These are phyloP conservation scores for Asterionellopsis glacialis DNA, from an alignment of 108 stramenopile genomes.

Conservation along the genomic window DNA sequence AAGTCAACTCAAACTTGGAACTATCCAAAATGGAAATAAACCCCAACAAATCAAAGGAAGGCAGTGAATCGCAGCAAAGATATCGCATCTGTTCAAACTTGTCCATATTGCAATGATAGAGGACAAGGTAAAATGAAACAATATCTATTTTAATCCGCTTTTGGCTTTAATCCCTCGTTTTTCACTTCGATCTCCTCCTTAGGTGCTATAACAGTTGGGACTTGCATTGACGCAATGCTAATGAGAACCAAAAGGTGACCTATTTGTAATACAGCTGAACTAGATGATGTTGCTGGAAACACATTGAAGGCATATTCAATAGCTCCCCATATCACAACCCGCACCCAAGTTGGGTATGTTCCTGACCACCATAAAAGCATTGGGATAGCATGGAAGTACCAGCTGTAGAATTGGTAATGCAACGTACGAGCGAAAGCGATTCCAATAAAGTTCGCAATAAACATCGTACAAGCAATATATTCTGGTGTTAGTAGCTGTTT, in stretches of 20 bases:
- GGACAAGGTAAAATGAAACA: too few relatives aligned
- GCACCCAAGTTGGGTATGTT: constrained; percentile 20
- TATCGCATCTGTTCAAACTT: too few relatives aligned
- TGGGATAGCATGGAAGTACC: constrained; percentile 90
- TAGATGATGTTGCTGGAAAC: constrained; percentile 85
- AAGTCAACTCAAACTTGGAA: too few relatives aligned
- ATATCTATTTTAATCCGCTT: too few relatives aligned
- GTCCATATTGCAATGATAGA: too few relatives aligned
- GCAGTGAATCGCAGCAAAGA: too few relatives aligned
- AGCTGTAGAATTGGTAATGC: constrained; percentile 97
- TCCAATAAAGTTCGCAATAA: constrained; percentile 93
- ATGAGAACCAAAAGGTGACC: constrained; percentile 38
- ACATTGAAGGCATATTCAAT: constrained; percentile 90
- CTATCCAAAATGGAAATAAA: too few relatives aligned
- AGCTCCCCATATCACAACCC: constrained; percentile 24
- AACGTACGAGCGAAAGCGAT: constrained; percentile 91
- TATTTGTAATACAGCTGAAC: constrained; percentile 77
- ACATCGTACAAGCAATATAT: constrained; percentile 72
- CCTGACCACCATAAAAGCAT: constrained; percentile 60
- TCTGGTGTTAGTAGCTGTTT: constrained; percentile 32
- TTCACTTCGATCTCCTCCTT: too few relatives aligned
- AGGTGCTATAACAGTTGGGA: not conserved
- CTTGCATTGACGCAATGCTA: not conserved
- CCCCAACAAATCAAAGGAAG: too few relatives aligned
- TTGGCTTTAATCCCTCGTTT: too few relatives aligned